A percentile compares a stretch with the other conserved stretches of the same genome.
Conservation (phyloP, 164 flowering plant species). For the Nelumbo lutea region DNA sequence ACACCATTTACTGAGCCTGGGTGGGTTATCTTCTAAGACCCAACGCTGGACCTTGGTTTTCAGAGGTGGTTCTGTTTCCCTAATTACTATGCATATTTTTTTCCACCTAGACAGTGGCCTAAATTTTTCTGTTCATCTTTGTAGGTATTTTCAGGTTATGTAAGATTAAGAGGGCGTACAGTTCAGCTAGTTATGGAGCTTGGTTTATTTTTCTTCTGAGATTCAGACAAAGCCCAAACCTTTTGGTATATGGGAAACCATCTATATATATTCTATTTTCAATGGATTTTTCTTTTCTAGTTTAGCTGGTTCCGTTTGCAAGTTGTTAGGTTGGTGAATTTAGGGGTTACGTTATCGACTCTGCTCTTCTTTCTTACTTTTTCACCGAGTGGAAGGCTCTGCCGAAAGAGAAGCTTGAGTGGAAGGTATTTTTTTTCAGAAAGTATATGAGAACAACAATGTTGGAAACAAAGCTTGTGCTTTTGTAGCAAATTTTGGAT, state of each 20-base stretch:
- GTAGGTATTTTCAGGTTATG: background rate
- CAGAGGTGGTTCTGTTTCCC: background rate
- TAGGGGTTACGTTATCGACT: background rate
- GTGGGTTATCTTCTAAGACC: too few species aligned
- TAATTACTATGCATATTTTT: background rate
- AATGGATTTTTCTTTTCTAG: background rate
- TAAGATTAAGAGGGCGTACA: background rate
- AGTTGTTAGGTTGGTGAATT: background rate
- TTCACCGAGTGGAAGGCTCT: too few species aligned
- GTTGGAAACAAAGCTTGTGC: too few species aligned
- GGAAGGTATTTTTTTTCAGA: too few species aligned
- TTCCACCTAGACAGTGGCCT: background rate
- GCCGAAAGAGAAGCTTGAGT: too few species aligned
- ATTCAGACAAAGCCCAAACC: background rate
- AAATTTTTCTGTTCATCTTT: background rate
- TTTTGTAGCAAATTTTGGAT: too few species aligned
- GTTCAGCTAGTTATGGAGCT: background rate
- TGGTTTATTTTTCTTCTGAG: background rate
- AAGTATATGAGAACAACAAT: too few species aligned
- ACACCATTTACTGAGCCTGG: too few species aligned
- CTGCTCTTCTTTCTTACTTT: background rate
- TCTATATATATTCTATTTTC: background rate
- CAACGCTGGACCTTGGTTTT: too few species aligned
- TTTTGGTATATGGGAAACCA: background rate
- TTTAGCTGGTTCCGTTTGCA: background rate